A percentile compares a stretch with the other conserved stretches of the same genome.
Conservation (phyloP, 352 stramenopile species). For the Phytophthora foliorum region DNA sequence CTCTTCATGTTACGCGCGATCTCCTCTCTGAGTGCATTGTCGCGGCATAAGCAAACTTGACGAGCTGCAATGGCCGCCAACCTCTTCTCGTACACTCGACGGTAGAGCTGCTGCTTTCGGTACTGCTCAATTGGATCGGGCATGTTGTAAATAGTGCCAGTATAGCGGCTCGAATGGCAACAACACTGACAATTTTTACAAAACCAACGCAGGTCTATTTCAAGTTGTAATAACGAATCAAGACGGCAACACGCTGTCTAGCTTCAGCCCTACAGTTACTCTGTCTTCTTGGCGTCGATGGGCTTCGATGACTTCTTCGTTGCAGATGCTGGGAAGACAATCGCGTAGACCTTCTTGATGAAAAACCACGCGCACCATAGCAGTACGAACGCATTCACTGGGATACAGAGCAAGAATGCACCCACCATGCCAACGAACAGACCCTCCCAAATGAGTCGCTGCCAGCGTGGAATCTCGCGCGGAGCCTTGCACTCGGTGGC, state of each 20-base stretch:
- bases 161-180: not conserved
- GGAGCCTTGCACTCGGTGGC: conserved; percentile 56
- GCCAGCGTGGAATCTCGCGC: conserved; percentile 44
- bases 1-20: conserved; percentile 79
- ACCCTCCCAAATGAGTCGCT: conserved; percentile 51
- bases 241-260: not conserved
- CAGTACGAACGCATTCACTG: conserved; percentile 60
- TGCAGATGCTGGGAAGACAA: conserved; percentile 7
- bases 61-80: conserved; percentile 49
- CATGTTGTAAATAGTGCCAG: conserved; percentile 40
- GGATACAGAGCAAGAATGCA: conserved; percentile 60
- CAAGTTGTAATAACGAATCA: conserved; percentile 13
- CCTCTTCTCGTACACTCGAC: conserved; percentile 69
- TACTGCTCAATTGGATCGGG: conserved; percentile 57
- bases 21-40: conserved; percentile 79
- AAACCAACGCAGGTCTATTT: conserved; percentile 42
- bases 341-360: conserved; percentile 45
- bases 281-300: conserved; percentile 41
- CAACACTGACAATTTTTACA: not conserved
- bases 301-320: conserved; percentile 16
- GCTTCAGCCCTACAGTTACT: conserved; percentile 30
- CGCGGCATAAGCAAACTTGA: conserved; percentile 54
- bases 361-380: conserved; percentile 77
- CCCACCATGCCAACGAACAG: conserved; percentile 47
- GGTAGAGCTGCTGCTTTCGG: conserved; percentile 54